Evolutionary conservation across 139 green algal genomes (phyloP), one percentile per base, ranked within the genome.

Genomic region (Ulvella scutata): DNA sequence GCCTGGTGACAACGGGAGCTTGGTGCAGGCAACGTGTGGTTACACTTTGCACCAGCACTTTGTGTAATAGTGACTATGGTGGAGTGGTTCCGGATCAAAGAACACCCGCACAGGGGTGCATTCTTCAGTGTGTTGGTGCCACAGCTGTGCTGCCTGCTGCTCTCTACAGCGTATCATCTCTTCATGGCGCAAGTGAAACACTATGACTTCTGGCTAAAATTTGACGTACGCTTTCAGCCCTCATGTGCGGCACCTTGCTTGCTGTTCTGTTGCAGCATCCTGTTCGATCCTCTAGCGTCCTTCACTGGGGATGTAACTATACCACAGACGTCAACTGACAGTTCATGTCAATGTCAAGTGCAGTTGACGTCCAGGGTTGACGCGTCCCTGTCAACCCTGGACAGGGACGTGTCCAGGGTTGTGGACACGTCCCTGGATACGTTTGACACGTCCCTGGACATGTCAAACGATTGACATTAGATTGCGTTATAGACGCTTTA

Each of bases 391-490:
- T 31, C 34, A 4, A 13, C 33, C 7, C 72, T 76, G 23, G 40
- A 76, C 72, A 76, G 21, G 38, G 72, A 76, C 38, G 3, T 76
- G 38, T 62, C 38, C 72, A 74, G 43, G 13, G 29, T 74, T 7
- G 9, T 20, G 21, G 10, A 20, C 60, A 73, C n/a, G 60, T n/a
- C n/a, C n/a, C n/a, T n/a, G n/a, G n/a, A n/a, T n/a, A n/a, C n/a
- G n/a, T n/a, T n/a, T n/a, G n/a, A n/a, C n/a, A n/a, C n/a, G n/a
- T n/a, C n/a, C n/a, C n/a, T n/a, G n/a, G n/a, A n/a, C n/a, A n/a
- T n/a, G n/a, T n/a, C n/a, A n/a, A n/a, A n/a, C n/a, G n/a, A n/a
- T n/a, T n/a, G n/a, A n/a, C n/a, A n/a, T n/a, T n/a, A n/a, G n/a
- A n/a, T n/a, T n/a, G n/a, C n/a, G n/a, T n/a, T n/a, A n/a, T n/a